phyloP scores from a whole-genome alignment of 2,329 filamentous ascomycete species.

The Microdochium paspali region DNA sequence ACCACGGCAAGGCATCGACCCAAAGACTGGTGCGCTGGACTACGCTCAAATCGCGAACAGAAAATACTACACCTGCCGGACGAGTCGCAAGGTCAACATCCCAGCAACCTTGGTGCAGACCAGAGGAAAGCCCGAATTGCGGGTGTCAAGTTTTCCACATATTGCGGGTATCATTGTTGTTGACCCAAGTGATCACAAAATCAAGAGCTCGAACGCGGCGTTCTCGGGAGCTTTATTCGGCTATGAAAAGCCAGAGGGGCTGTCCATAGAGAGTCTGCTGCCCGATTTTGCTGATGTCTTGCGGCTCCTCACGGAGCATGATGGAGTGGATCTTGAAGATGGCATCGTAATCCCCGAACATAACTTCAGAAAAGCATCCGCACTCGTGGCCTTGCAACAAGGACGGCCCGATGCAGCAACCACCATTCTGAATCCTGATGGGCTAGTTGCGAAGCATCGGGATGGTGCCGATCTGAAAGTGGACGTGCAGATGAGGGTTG shows the following conservation, averaged over 20 bases:
- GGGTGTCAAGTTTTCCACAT: slow-evolving; percentile 89
- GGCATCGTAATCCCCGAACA: slow-evolving; percentile 97
- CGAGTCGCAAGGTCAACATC: slow-evolving; percentile 68
- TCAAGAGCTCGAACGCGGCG: slow-evolving; percentile 89
- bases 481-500: slow-evolving; percentile 92
- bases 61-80: slow-evolving; percentile 78
- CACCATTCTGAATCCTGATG: slow-evolving; percentile 75
- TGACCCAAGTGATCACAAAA: slow-evolving; percentile 64
- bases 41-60: slow-evolving; percentile 64
- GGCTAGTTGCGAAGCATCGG: slow-evolving; percentile 75
- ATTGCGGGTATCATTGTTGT: slow-evolving; percentile 96
- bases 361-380: slow-evolving; percentile 82
- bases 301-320: slow-evolving; percentile 73
- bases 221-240: slow-evolving; percentile 92
- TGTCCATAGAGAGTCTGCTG: slow-evolving; percentile 70
- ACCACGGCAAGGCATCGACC: slow-evolving; percentile 64
- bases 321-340: slow-evolving; percentile 73
- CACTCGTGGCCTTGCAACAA: slow-evolving; percentile 74
- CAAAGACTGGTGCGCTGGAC: slow-evolving; percentile 64
- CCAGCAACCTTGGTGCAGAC: slow-evolving; percentile 74
- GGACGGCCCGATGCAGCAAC: slow-evolving; percentile 69
- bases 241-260: slow-evolving; percentile 72
- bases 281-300: slow-evolving; percentile 82
- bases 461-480: slow-evolving; percentile 90
- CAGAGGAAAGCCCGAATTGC: slow-evolving; percentile 59